phyloP scores from a whole-genome alignment of 1,284 basidiomycete species.

The Ganoderma leucocontextum region DNA sequence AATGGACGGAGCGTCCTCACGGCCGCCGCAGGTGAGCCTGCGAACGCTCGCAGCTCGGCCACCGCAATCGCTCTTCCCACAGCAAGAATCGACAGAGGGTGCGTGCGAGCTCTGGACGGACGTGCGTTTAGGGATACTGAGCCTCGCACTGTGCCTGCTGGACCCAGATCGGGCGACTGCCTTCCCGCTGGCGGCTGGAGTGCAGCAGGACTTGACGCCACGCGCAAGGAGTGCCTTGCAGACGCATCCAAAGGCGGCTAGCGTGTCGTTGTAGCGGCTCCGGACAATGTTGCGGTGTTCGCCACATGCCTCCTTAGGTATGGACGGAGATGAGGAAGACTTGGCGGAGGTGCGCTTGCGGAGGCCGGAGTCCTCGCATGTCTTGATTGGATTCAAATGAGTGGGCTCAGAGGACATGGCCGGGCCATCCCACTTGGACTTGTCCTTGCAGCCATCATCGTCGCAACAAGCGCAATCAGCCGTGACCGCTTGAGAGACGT shows the following conservation, averaged over 20 bases:
- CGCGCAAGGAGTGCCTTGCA: conserved; percentile 42
- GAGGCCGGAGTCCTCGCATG: conserved; percentile 28
- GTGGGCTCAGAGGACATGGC: background rate
- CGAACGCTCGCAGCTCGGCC: conserved; percentile 19
- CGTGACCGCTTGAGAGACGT: background rate
- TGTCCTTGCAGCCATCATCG: background rate
- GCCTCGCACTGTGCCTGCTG: conserved; percentile 24
- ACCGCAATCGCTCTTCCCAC: conserved; percentile 32
- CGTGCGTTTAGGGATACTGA: conserved; percentile 14
- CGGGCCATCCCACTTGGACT: background rate
- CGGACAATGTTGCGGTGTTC: conserved; percentile 40
- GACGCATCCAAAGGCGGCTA: conserved; percentile 42
- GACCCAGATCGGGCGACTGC: conserved; percentile 17
- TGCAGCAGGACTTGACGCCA: conserved; percentile 41
- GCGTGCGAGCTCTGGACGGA: conserved; percentile 26
- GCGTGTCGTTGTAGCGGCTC: conserved; percentile 40
- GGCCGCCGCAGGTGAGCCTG: conserved; percentile 22
- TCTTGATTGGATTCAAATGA: background rate
- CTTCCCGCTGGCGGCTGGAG: conserved; percentile 19
- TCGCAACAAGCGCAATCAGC: conserved; percentile 28
- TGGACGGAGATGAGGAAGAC: background rate
- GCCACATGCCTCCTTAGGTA: conserved; percentile 39
- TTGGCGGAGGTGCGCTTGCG: conserved; percentile 32
- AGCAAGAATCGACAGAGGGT: conserved; percentile 36
- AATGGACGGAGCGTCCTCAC: conserved; percentile 15